phyloP scores from a whole-genome alignment of 2,329 filamentous ascomycete genomes.

The Fusarium chuoi region DNA sequence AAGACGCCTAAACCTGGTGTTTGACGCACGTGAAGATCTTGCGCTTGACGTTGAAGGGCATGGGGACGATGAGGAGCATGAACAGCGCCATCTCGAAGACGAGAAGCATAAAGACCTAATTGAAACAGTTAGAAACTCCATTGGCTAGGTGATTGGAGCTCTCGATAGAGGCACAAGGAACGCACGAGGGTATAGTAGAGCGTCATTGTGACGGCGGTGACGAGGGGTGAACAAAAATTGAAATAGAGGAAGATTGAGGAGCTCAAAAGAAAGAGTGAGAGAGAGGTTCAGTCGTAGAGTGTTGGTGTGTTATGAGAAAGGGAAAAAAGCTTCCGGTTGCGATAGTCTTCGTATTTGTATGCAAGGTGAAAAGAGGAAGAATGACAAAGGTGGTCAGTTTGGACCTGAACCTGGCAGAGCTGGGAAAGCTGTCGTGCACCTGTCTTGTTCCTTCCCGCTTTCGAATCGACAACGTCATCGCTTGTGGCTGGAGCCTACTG shows the following conservation, averaged over 20 bases:
- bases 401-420: slow-evolving; percentile 32
- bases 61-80: slow-evolving; percentile 82
- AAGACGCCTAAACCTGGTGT: not conserved
- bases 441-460: slow-evolving; percentile 34
- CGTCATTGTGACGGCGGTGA: slow-evolving; percentile 59
- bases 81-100: slow-evolving; percentile 86
- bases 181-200: slow-evolving; percentile 67
- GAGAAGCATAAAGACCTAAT: slow-evolving; percentile 83
- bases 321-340: slow-evolving; percentile 5
- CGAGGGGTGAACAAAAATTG: slow-evolving; percentile 37
- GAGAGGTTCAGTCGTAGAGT: not conserved
- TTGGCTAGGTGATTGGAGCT: not conserved
- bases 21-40: slow-evolving; percentile 78
- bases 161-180: slow-evolving; percentile 2
- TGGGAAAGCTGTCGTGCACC: slow-evolving; percentile 38
- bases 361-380: slow-evolving; percentile 6
- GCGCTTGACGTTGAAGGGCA: slow-evolving; percentile 87
- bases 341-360: slow-evolving; percentile 34
- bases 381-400: slow-evolving; percentile 48
- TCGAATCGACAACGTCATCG: slow-evolving; percentile 51
- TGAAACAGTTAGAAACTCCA: slow-evolving; percentile 38
- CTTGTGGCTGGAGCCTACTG: slow-evolving; percentile 44
- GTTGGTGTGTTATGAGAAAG: not conserved
- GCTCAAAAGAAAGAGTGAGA: slow-evolving; percentile 7
- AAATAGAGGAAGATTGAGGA: slow-evolving; percentile 6